Conservation (phyloP, 805 yeast species). For the Lachancea cidri region DNA sequence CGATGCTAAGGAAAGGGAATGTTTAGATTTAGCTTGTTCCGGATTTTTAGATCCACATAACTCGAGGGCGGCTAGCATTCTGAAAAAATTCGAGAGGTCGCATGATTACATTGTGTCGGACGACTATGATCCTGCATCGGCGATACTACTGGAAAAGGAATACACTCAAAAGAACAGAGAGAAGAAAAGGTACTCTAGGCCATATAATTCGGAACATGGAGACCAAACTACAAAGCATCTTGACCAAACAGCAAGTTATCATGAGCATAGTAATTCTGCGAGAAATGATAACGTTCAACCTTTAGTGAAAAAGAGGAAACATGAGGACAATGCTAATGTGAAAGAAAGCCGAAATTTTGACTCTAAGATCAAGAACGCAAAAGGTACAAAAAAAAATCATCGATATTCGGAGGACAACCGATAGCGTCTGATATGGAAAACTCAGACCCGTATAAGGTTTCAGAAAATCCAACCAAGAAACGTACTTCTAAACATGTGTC, state of each 20-base stretch:
- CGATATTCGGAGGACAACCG: constrained; percentile 27
- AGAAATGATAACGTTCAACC: too few species aligned
- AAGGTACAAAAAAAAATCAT: constrained; percentile 30
- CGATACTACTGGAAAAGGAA: background rate
- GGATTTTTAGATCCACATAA: constrained; percentile 24
- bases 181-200: constrained; percentile 1
- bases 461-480: too few species aligned
- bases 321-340: constrained; percentile 3
- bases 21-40: constrained; percentile 24
- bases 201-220: background rate
- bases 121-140: constrained; percentile 9
- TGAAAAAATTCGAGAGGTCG: constrained; percentile 12
- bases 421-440: constrained; percentile 8
- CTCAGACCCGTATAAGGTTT: too few species aligned
- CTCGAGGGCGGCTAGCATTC: constrained; percentile 12
- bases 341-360: background rate
- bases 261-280: too few species aligned
- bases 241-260: too few species aligned
- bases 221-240: background rate
- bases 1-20: constrained; percentile 54
- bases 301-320: constrained; percentile 2
- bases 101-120: constrained; percentile 10
- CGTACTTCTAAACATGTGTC: constrained; percentile 15
- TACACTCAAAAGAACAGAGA: constrained; percentile 1
- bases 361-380: constrained; percentile 2